Base-by-base conservation (phyloP, 2,329 filamentous ascomycete species). In the Microcera coccophila region DNA sequence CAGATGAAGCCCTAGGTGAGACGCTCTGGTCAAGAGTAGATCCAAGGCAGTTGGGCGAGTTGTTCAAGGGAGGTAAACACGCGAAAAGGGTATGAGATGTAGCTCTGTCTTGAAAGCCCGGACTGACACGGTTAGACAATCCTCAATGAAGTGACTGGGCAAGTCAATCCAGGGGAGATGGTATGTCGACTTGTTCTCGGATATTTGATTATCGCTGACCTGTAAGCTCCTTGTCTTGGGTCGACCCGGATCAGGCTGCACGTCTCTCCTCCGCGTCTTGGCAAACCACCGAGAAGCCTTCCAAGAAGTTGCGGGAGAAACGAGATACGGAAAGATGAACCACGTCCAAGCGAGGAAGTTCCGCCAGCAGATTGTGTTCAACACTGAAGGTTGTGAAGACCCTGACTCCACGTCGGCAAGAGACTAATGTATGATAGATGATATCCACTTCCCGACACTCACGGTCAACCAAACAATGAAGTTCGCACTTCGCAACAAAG, bases 371-470 rank as follows among this genome's bases (percentile, higher is more conserved):
- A 58, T 64, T n/a, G 49, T 60, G 4, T 58, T 63, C 38, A 64
- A 63, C 38, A 62, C 59, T 0, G 62, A 64, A 50, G 59, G 54
- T 55, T n/a, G 3, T 26, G 1, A 21, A 4, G 7, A n/a, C 26
- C 5, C 2, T 12, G 20, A 9, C n/a, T n/a, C n/a, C n/a, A n/a
- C n/a, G n/a, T n/a, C 18, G n/a, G 20, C 17, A 12, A n/a, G 4
- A n/a, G 18, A 2, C 22, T 3, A 16, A 14, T n/a, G 5, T 24
- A 39, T 11, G 42, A 14, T 9, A 55, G 58, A 67, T 44, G 81
- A 85, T 50, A 62, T 82, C 0, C 81, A 85, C 55, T 85, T 84
- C 51, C 78, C 82, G 1, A 81, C 80, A 1, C 61, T 87, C 33
- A 82, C 76, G 3, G 83, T 86, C 15, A 74, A 77, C 35, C 71